phyloP scores from a whole-genome alignment of 768 basidiomycete genomes.

The Russula foetens region DNA sequence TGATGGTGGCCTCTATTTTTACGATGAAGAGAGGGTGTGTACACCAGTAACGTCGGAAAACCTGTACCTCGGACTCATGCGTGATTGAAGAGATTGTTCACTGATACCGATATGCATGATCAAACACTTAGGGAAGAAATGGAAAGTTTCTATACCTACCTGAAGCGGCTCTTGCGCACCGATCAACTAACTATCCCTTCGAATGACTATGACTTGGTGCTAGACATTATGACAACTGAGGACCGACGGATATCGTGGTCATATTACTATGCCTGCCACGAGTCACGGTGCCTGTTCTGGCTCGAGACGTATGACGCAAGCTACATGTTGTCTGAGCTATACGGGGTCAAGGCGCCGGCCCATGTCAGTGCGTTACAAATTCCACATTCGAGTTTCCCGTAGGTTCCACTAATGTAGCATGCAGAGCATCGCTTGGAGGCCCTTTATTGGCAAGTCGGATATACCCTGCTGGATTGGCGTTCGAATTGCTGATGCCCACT shows the following conservation, averaged over 20 bases:
- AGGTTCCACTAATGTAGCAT: not conserved
- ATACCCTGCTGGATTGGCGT: not conserved
- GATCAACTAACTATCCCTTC: slow-evolving; percentile 11
- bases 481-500: not conserved
- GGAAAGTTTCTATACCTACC: slow-evolving; percentile 22
- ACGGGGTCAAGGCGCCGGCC: slow-evolving; percentile 5
- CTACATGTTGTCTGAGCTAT: slow-evolving; percentile 24
- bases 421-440: slow-evolving; percentile 20
- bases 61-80: not conserved
- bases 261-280: slow-evolving; percentile 49
- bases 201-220: slow-evolving; percentile 16
- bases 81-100: slow-evolving; percentile 38
- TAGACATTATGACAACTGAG: slow-evolving; percentile 22
- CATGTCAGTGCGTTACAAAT: slow-evolving; percentile 15
- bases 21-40: slow-evolving; percentile 37
- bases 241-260: slow-evolving; percentile 27
- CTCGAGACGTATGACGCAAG: slow-evolving; percentile 35
- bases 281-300: slow-evolving; percentile 42
- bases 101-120: slow-evolving; percentile 46
- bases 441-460: slow-evolving; percentile 22
- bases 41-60: not conserved
- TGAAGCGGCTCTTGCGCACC: slow-evolving; percentile 13
- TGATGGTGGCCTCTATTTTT: slow-evolving; percentile 57
- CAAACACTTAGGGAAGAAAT: slow-evolving; percentile 28
- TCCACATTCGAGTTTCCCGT: not conserved